These are phyloP conservation scores for Debaryomyces singareniensis DNA, from an alignment of 1,139 yeast species.

Conservation along the genomic window DNA sequence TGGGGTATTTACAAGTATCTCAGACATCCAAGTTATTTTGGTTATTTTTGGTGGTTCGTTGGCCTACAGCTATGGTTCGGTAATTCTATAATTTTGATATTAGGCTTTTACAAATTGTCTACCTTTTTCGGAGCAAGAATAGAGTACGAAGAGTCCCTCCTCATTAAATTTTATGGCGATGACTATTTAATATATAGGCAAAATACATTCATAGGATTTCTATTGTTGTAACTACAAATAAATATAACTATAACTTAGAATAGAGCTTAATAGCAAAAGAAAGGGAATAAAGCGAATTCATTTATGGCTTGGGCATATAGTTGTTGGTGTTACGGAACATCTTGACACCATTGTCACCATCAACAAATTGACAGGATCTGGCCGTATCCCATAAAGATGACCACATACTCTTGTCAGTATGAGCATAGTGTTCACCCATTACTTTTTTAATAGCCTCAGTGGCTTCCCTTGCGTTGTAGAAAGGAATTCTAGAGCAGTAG, in stretches of 20 bases:
- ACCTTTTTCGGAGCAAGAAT: slow-evolving; percentile 66
- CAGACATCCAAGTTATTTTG: slow-evolving; percentile 89
- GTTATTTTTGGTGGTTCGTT: slow-evolving; percentile 90
- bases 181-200: slow-evolving; percentile 50
- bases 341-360: slow-evolving; percentile 53
- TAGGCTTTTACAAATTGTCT: slow-evolving; percentile 42
- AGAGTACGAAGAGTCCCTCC: slow-evolving; percentile 57
- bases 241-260: not conserved
- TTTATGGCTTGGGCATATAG: too few species aligned
- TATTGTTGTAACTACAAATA: slow-evolving; percentile 36
- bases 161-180: slow-evolving; percentile 63
- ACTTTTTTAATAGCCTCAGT: slow-evolving; percentile 52
- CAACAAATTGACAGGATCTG: slow-evolving; percentile 55
- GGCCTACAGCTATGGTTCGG: slow-evolving; percentile 71
- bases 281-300: too few species aligned
- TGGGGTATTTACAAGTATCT: slow-evolving; percentile 59
- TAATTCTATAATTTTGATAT: slow-evolving; percentile 32
- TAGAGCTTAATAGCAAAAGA: too few species aligned
- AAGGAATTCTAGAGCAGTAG: slow-evolving; percentile 56
- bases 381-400: slow-evolving; percentile 48
- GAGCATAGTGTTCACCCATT: slow-evolving; percentile 53
- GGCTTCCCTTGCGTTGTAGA: slow-evolving; percentile 57
- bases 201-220: slow-evolving; percentile 55
- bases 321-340: slow-evolving; percentile 56
- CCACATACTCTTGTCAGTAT: slow-evolving; percentile 55